Percentiles rank a stretch among this genome's conserved stretches.
Evolutionary conservation across 257 asterid genomes (phyloP).

Genomic region (Phtheirospermum japonicum): DNA sequence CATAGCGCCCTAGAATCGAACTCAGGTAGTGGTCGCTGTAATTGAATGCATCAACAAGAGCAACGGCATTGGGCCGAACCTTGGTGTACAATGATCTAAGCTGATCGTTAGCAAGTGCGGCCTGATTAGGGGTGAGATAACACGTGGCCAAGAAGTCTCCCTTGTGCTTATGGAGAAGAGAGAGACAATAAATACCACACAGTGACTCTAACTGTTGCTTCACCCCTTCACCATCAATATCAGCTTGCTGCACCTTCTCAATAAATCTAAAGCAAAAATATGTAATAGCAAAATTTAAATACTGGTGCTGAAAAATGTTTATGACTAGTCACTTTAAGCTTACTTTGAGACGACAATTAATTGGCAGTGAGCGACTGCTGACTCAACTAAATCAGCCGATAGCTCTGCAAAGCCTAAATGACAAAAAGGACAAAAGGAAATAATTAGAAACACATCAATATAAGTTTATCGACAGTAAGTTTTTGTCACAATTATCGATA

Average conservation of each 20-base stretch:
- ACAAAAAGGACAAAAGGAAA: slow-evolving; percentile 8
- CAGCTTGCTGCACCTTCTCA: slow-evolving; percentile 63
- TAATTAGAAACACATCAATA: slow-evolving; percentile 6
- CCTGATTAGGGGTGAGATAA: slow-evolving; percentile 79
- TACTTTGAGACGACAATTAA: slow-evolving; percentile 94
- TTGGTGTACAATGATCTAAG: slow-evolving; percentile 70
- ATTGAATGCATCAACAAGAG: slow-evolving; percentile 88
- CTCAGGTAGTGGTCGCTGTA: slow-evolving; percentile 85
- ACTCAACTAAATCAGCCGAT: slow-evolving; percentile 91
- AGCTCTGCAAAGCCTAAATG: slow-evolving; percentile 85
- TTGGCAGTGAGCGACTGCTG: slow-evolving; percentile 93
- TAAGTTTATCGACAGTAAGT: too few relatives aligned
- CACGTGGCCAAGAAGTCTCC: slow-evolving; percentile 88
- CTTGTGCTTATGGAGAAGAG: slow-evolving; percentile 83
- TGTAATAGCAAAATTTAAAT: not conserved
- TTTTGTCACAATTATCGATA: too few relatives aligned
- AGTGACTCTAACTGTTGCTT: slow-evolving; percentile 75
- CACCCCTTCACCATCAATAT: slow-evolving; percentile 76
- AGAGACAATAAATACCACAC: slow-evolving; percentile 71
- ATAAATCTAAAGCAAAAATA: slow-evolving; percentile 45
- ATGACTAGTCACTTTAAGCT: slow-evolving; percentile 29
- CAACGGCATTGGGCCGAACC: slow-evolving; percentile 94
- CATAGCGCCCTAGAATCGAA: slow-evolving; percentile 88
- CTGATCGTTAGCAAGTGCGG: slow-evolving; percentile 79
- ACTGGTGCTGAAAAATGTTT: too few relatives aligned